These are phyloP conservation scores for Melaleuca alternifolia DNA, from an alignment of 345 rosid genomes.

Conservation along the genomic window DNA sequence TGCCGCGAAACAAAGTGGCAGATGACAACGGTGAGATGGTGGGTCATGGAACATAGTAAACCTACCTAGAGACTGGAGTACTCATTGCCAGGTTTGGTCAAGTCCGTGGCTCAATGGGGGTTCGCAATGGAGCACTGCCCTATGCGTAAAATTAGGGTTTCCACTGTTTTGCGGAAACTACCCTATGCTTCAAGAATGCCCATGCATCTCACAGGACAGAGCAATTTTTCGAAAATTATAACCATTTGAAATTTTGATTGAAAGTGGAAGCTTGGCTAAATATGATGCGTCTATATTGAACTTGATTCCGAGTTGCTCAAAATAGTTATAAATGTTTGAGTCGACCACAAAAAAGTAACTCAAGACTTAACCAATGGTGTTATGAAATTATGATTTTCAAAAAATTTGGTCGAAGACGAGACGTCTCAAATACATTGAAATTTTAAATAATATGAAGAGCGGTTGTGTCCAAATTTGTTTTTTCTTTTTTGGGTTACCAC, in stretches of 20 bases:
- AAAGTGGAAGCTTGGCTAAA: neutral
- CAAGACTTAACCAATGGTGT: neutral
- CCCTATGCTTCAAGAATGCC: neutral
- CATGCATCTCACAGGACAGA: neutral
- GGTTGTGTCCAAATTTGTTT: neutral
- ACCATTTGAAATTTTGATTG: neutral
- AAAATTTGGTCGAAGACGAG: neutral
- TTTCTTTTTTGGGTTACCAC: neutral
- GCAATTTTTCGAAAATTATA: neutral
- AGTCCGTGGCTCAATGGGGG: conserved; percentile 2
- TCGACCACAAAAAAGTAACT: neutral
- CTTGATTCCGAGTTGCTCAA: neutral
- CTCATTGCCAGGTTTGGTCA: neutral
- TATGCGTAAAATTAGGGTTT: neutral
- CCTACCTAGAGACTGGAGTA: neutral
- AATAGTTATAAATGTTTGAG: neutral
- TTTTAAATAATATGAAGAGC: neutral
- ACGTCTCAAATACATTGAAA: neutral
- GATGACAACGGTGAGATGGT: neutral
- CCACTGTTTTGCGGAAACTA: neutral
- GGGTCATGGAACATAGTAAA: neutral
- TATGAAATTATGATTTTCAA: neutral
- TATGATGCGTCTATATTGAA: neutral
- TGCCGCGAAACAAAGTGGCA: neutral
- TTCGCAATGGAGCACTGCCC: neutral